Evolutionary conservation across 352 stramenopile species (phyloP).

Genomic region (Globisporangium polare): DNA sequence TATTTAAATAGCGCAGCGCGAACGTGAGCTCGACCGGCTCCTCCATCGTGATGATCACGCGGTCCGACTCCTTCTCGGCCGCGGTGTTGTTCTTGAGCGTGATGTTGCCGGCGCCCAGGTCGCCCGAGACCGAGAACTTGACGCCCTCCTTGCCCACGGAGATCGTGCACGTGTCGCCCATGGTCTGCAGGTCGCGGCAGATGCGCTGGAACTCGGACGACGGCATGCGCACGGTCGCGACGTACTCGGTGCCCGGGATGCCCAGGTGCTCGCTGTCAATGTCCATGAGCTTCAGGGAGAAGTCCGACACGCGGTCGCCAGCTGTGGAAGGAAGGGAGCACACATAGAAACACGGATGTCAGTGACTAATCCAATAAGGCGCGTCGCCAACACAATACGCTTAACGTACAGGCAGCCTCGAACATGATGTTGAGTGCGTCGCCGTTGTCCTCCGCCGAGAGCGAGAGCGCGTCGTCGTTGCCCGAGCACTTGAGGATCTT

Average conservation of each 20-base stretch:
- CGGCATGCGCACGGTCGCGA: constrained; percentile 93
- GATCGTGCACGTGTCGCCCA: constrained; percentile 98
- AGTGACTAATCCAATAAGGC: neutral
- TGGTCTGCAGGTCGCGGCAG: constrained; percentile 96
- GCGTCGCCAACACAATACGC: neutral
- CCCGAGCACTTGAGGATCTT: constrained; percentile 99
- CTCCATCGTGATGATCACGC: constrained; percentile 98
- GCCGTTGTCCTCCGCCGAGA: constrained; percentile 97
- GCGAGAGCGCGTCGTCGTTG: constrained; percentile 97
- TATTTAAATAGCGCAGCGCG: constrained; percentile 98
- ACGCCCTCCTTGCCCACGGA: constrained; percentile 97
- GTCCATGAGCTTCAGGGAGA: constrained; percentile 99
- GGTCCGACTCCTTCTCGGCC: constrained; percentile 84
- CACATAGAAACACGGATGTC: neutral
- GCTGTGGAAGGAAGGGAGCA: constrained; percentile 24
- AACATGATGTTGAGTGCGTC: constrained; percentile 98
- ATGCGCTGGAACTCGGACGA: constrained; percentile 98
- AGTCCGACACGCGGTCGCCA: constrained; percentile 93
- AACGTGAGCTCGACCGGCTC: constrained; percentile 99
- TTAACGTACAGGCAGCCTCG: constrained; percentile 87
- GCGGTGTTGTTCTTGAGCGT: constrained; percentile 90
- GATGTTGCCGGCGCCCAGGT: constrained; percentile 97
- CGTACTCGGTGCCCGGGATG: constrained; percentile 99
- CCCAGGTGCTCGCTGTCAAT: constrained; percentile 99
- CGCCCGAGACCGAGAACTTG: constrained; percentile 95